Evolutionary conservation across 768 basidiomycete genomes (phyloP), one percentile per base, ranked within the genome.

Genomic region (Phaeotremella fagi): DNA sequence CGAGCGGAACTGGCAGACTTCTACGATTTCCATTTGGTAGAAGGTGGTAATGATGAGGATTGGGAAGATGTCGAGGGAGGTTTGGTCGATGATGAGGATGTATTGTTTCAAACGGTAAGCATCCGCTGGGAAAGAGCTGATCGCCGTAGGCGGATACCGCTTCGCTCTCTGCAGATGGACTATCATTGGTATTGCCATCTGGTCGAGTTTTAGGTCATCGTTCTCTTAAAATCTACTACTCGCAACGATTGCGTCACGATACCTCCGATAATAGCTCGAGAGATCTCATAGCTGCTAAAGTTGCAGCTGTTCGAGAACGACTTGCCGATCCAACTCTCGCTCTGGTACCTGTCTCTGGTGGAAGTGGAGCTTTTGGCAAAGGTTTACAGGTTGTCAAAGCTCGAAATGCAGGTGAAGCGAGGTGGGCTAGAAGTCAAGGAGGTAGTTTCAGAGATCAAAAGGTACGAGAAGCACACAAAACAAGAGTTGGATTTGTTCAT

Each of bases 131-230:
- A 65, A 28, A 61, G 66, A 15, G 70, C 72, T 24, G 76, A 77
- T 22, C 56, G 73, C n/a, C 78, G 79, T 37, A 77, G 60, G 88
- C 88, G 7, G 6, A 41, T 22, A 87, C 90, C 68, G 82, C 86
- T 2, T 77, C 81, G 29, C 84, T 85, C 68, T 92, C 97, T 61
- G 26, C 61, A 0, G 72, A 72, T 33, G 72, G 72, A 22, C 51
- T 72, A 1, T 72, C 70, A 6, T 86, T 99, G 20, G 86, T 94
- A 3, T 81, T 99, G 4, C 90, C 95, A 1, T 92, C 90, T 0
- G 95, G 95, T 38, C 83, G 84, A 9, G 84, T 90, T 22, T 86
- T 99, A 67, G 91, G 90, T 0, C 95, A 99, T 71, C 85, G 92
- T 42, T 83, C 83, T 45, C 83, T 97, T 80, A 81, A 80, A 43